Evolutionary conservation across 2,329 filamentous ascomycete species (phyloP), one percentile per base, ranked within the genome.

Genomic region (Sporothrix globosa): DNA sequence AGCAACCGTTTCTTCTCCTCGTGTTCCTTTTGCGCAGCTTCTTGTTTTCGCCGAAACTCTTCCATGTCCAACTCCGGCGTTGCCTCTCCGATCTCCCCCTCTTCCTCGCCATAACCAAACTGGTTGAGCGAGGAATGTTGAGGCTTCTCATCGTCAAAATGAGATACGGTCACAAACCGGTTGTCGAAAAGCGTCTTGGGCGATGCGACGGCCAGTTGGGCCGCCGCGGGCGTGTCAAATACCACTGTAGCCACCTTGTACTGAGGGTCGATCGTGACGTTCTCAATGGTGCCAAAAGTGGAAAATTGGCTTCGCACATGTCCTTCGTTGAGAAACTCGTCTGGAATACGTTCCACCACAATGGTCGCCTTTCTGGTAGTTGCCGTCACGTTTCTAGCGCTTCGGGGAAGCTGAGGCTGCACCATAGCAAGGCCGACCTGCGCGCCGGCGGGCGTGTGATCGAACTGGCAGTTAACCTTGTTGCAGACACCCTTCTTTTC

Each of bases 161-260:
- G 95, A 75, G 90, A 93, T 0, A 95, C 90, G 75, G 93, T 94
- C 65, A 96, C 92, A 75, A 96, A 96, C 13, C 92, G 85, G 75
- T 95, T 96, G 75, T 94, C 91, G 76, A 95, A 96, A 58, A 96
- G 90, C 61, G 89, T 90, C 76, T 93, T 93, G 0, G 92, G 92
- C 10, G 90, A 93, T 61, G 86, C 85, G 77, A 92, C 93, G 2
- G 92, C 92, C 19, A 86, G 85, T 71, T 88, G 87, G 17, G 92
- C 92, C 17, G 87, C 81, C 7, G 84, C 84, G 85, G 90, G 91
- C 54, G 83, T 84, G 67, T 88, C 85, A 75, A 85, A 96, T 74
- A 89, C 91, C 73, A 96, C 84, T 41, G 92, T 82, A 1, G 92
- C 92, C 19, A 92, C 79, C 54, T 86, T 85, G 76, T 90, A 90